phyloP scores from a whole-genome alignment of 805 yeast genomes.

The Metschnikowia lachancei region DNA sequence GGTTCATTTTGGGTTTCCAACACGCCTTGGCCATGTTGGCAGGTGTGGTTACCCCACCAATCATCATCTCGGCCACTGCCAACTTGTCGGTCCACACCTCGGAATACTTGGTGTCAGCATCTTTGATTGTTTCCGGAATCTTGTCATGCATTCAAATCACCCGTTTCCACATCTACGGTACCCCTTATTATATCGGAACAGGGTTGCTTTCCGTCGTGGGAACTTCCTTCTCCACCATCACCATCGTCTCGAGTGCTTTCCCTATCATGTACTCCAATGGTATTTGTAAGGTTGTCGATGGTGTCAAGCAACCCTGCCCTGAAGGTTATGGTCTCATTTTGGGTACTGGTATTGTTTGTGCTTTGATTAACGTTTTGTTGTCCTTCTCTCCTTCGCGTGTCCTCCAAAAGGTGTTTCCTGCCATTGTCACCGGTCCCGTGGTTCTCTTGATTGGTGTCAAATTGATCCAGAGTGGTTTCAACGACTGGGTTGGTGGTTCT shows the following conservation, averaged over 20 bases:
- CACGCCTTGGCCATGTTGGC: slow-evolving; percentile 90
- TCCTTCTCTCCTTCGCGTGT: slow-evolving; percentile 75
- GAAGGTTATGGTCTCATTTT: slow-evolving; percentile 86
- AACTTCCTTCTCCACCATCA: slow-evolving; percentile 83
- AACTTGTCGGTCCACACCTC: slow-evolving; percentile 46
- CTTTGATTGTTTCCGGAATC: slow-evolving; percentile 44
- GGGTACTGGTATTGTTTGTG: slow-evolving; percentile 78
- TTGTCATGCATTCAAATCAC: slow-evolving; percentile 76
- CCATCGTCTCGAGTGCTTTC: slow-evolving; percentile 71
- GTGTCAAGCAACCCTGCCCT: slow-evolving; percentile 73
- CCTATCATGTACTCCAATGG: slow-evolving; percentile 80
- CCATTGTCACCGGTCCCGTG: slow-evolving; percentile 91
- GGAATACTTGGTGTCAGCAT: slow-evolving; percentile 38
- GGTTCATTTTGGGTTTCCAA: slow-evolving; percentile 77
- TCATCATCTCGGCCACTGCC: slow-evolving; percentile 65
- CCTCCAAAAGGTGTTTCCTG: slow-evolving; percentile 77
- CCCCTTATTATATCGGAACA: slow-evolving; percentile 79
- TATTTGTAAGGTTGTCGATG: slow-evolving; percentile 59
- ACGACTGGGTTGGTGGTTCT: slow-evolving; percentile 87
- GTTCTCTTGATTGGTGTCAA: slow-evolving; percentile 78
- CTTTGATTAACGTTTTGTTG: slow-evolving; percentile 65
- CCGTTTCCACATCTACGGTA: slow-evolving; percentile 69
- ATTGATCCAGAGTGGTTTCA: slow-evolving; percentile 68
- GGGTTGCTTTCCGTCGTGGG: slow-evolving; percentile 90
- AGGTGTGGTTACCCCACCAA: slow-evolving; percentile 82